Base-by-base conservation (phyloP, 2,329 filamentous ascomycete species). In the Neonectria ditissima region DNA sequence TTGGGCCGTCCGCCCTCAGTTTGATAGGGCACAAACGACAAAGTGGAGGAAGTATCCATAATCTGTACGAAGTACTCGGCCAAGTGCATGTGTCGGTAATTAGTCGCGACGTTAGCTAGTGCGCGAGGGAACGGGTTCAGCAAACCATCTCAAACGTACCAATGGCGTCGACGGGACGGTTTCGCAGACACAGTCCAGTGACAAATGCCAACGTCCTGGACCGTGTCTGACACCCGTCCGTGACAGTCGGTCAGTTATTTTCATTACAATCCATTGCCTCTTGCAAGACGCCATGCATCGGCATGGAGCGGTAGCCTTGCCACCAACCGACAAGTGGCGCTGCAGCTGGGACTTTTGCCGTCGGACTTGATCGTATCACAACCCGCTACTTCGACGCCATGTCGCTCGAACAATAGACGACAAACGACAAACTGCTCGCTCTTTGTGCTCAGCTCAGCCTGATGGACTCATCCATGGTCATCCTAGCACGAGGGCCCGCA, bases 101-200 rank as follows among this genome's bases (percentile, higher is more conserved):
- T 55, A 54, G 53, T 53, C 43, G 53, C 48, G 13, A 51, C 47
- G 53, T 60, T 53, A 16, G 34, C 34, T 37, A 45, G 45, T 24
- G 44, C 18, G 48, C 30, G 26, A 22, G 39, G 34, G 56, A 48
- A 50, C 24, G 34, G 61, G 45, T 20, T 37, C 32, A 37, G 57
- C 28, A 59, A 55, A 61, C 50, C 62, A 65, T 69, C 52, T 39
- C 57, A 67, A 65, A 65, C 66, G 69, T 70, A 62, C 69, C 62
- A 69, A 72, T 69, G 50, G 59, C 9, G 61, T 16, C 51, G 28
- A 45, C 34, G 41, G 62, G 47, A 55, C 52, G 32, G 63, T 58
- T 53, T 66, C 18, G 16, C 34, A 43, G 62, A 66, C 65, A 55
- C 47, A 59, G 39, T 26, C 51, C 55, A 9, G 65, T 67, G 65